These are phyloP conservation scores for Nannochloropsis gaditana DNA, from an alignment of 108 stramenopile species.

Conservation along the genomic window DNA sequence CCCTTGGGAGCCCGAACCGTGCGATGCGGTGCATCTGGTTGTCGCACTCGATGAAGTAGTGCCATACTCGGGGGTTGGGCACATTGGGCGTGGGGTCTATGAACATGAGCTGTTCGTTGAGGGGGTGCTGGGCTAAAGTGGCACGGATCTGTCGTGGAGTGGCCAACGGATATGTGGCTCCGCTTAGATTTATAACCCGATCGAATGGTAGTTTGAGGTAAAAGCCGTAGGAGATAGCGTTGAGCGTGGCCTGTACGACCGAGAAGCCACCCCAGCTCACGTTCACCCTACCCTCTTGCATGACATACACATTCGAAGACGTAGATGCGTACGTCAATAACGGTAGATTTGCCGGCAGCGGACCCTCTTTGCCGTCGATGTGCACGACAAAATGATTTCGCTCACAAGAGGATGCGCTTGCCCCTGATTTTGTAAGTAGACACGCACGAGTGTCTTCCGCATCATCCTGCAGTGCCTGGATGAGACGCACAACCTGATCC, in stretches of 20 bases:
- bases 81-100: constrained; percentile 62
- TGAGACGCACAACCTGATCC: constrained; percentile 68
- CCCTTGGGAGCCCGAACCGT: constrained; percentile 63
- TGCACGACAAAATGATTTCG: constrained; percentile 66
- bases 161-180: constrained; percentile 80
- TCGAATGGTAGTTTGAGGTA: constrained; percentile 43
- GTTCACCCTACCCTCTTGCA: constrained; percentile 61
- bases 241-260: constrained; percentile 86
- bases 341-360: constrained; percentile 59
- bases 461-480: constrained; percentile 63
- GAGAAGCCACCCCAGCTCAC: constrained; percentile 90
- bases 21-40: constrained; percentile 80
- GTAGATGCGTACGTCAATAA: constrained; percentile 42
- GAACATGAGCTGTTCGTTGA: constrained; percentile 74
- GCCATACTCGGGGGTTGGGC: constrained; percentile 59
- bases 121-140: constrained; percentile 64
- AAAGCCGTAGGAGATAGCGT: constrained; percentile 59
- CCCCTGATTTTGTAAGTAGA: background rate
- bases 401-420: constrained; percentile 9
- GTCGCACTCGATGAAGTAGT: constrained; percentile 94
- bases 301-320: constrained; percentile 27
- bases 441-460: background rate
- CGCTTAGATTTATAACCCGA: constrained; percentile 71
- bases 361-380: constrained; percentile 72
- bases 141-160: constrained; percentile 79